These are phyloP conservation scores for Pythium graminicola DNA, from an alignment of 352 stramenopile species.

Conservation along the genomic window DNA sequence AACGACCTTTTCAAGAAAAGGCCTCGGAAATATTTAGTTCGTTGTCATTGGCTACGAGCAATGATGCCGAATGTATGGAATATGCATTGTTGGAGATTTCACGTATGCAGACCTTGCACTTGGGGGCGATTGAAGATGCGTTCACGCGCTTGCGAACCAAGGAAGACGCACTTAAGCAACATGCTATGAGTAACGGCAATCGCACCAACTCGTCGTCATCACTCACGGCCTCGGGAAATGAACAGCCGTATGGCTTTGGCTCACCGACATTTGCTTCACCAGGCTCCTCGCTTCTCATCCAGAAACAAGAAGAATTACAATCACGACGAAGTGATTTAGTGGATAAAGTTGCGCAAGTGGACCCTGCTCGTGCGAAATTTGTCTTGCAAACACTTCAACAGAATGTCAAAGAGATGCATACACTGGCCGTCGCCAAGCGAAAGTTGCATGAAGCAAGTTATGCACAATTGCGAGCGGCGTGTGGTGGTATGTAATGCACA, in stretches of 20 bases:
- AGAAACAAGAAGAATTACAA: slow-evolving; percentile 48
- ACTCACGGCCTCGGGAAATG: background rate
- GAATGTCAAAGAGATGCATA: slow-evolving; percentile 68
- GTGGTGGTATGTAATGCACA: slow-evolving; percentile 23
- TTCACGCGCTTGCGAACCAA: slow-evolving; percentile 51
- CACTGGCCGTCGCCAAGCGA: slow-evolving; percentile 57
- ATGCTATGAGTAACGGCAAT: slow-evolving; percentile 6
- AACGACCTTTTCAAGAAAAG: slow-evolving; percentile 51
- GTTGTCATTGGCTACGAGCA: slow-evolving; percentile 61
- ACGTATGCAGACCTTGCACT: slow-evolving; percentile 72
- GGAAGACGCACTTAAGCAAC: slow-evolving; percentile 38
- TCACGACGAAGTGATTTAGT: slow-evolving; percentile 42
- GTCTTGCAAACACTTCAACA: slow-evolving; percentile 61
- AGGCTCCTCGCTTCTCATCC: slow-evolving; percentile 26
- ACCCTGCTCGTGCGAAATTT: slow-evolving; percentile 58
- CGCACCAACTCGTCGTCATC: slow-evolving; percentile 17
- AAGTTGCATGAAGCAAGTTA: slow-evolving; percentile 58
- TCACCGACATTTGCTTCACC: slow-evolving; percentile 17
- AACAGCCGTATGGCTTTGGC: background rate
- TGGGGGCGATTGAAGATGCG: slow-evolving; percentile 67
- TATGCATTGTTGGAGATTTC: slow-evolving; percentile 72
- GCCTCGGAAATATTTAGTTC: slow-evolving; percentile 67
- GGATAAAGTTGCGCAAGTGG: slow-evolving; percentile 49
- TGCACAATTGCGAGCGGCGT: slow-evolving; percentile 44
- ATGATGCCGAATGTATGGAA: slow-evolving; percentile 75